Percentiles rank a stretch among this genome's conserved stretches.
Conservation (phyloP, 78 protist genomes). For the Dictyostelium purpureum region DNA sequence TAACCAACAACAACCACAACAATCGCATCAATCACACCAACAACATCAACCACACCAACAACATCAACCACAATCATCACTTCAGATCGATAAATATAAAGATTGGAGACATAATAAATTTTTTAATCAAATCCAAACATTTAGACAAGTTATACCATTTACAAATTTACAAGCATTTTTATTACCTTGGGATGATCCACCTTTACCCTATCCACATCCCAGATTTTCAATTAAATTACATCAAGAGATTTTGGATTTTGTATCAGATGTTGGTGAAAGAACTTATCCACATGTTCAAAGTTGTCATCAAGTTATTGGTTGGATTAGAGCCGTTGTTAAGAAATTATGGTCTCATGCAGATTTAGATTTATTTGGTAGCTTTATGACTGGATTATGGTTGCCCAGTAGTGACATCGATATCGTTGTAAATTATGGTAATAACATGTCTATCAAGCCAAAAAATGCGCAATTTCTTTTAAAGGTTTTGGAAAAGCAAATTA, state of each 20-base stretch:
- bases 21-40: not conserved
- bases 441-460: conserved; percentile 59
- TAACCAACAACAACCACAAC: not conserved
- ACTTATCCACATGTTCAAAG: conserved; percentile 75
- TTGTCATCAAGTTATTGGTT: conserved; percentile 52
- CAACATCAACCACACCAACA: not conserved
- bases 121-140: conserved; percentile 46
- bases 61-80: not conserved
- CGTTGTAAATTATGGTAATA: conserved; percentile 65
- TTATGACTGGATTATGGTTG: conserved; percentile 65
- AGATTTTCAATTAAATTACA: conserved; percentile 51
- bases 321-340: conserved; percentile 50
- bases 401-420: conserved; percentile 66
- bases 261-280: conserved; percentile 68
- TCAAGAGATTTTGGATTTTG: conserved; percentile 75
- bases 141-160: conserved; percentile 20
- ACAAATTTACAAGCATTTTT: conserved; percentile 28
- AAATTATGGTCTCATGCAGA: conserved; percentile 69
- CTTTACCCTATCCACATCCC: conserved; percentile 71
- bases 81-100: conserved; percentile 20
- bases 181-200: conserved; percentile 76
- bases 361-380: conserved; percentile 56
- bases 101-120: conserved; percentile 75
- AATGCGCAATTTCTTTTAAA: conserved; percentile 73
- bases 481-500: conserved; percentile 62